Percentiles rank a stretch among this genome's conserved stretches.
Conservation (phyloP, 1,139 yeast species). For the Kluyveromyces sp. region DNA sequence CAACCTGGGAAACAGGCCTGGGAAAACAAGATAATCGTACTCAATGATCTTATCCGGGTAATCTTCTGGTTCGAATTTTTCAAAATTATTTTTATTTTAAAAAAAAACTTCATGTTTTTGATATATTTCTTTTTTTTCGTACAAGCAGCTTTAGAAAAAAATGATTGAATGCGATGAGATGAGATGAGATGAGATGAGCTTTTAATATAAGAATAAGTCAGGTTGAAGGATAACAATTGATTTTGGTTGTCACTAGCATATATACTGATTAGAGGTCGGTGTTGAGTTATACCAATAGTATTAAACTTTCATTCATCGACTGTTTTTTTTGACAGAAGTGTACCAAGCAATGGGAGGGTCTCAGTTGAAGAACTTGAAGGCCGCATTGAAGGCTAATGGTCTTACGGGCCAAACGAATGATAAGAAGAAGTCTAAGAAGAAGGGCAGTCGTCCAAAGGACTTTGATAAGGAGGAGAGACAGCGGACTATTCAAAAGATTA, state of each 20-base stretch:
- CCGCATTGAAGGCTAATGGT: conserved; percentile 68
- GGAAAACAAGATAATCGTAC: not conserved
- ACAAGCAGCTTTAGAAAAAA: not conserved
- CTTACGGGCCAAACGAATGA: conserved; percentile 73
- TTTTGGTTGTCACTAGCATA: too few species aligned
- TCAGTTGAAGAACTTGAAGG: conserved; percentile 76
- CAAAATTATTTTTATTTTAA: too few species aligned
- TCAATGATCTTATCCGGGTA: not conserved
- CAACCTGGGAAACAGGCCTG: not conserved
- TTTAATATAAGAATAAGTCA: too few species aligned
- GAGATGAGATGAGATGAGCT: conserved; percentile 12
- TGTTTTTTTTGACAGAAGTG: not conserved
- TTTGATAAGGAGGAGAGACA: conserved; percentile 61
- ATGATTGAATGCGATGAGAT: conserved; percentile 4
- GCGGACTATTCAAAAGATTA: conserved; percentile 49
- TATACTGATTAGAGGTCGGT: too few species aligned
- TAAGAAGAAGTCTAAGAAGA: conserved; percentile 40
- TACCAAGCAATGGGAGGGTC: conserved; percentile 66
- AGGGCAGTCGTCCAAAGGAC: conserved; percentile 52
- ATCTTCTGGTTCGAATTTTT: not conserved
- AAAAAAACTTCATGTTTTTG: not conserved
- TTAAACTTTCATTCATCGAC: not conserved
- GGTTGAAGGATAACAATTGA: too few species aligned
- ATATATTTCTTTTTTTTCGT: not conserved
- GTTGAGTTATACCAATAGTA: not conserved